A percentile compares a stretch with the other conserved stretches of the same genome.
Evolutionary conservation across 2,329 filamentous ascomycete genomes (phyloP).

Genomic region (Sordariomycetes sp.): DNA sequence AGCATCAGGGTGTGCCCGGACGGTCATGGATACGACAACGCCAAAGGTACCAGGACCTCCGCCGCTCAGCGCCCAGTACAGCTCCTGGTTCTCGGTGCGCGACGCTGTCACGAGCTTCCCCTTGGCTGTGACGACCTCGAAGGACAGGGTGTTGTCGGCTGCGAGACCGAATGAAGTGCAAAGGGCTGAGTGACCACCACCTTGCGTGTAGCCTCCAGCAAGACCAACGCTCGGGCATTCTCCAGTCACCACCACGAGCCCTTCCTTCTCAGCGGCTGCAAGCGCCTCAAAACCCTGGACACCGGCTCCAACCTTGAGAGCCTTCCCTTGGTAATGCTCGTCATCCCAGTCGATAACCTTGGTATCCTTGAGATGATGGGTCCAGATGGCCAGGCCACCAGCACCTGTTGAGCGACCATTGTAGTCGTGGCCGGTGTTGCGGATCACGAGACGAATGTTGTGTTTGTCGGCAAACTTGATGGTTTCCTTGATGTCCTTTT

Average conservation of each 20-base stretch:
- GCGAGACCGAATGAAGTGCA: constrained; percentile 43
- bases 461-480: constrained; percentile 26
- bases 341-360: constrained; percentile 30
- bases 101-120: constrained; percentile 32
- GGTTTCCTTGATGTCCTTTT: constrained; percentile 19
- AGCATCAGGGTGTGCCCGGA: constrained; percentile 29
- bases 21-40: constrained; percentile 39
- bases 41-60: constrained; percentile 44
- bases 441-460: constrained; percentile 24
- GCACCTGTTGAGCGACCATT: constrained; percentile 19
- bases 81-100: constrained; percentile 31
- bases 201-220: constrained; percentile 52
- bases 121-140: constrained; percentile 40
- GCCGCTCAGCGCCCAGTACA: constrained; percentile 47
- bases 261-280: constrained; percentile 31
- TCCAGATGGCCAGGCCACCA: constrained; percentile 29
- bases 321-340: constrained; percentile 36
- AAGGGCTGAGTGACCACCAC: constrained; percentile 47
- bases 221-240: constrained; percentile 47
- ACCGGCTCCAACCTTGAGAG: constrained; percentile 46
- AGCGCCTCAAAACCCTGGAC: constrained; percentile 39
- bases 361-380: constrained; percentile 29
- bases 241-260: constrained; percentile 42
- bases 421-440: constrained; percentile 20
- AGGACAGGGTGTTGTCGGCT: constrained; percentile 48